A percentile compares a stretch with the other conserved stretches of the same genome.
Conservation (phyloP, 164 flowering plant genomes). For the Tetrastigma voinierianum region DNA sequence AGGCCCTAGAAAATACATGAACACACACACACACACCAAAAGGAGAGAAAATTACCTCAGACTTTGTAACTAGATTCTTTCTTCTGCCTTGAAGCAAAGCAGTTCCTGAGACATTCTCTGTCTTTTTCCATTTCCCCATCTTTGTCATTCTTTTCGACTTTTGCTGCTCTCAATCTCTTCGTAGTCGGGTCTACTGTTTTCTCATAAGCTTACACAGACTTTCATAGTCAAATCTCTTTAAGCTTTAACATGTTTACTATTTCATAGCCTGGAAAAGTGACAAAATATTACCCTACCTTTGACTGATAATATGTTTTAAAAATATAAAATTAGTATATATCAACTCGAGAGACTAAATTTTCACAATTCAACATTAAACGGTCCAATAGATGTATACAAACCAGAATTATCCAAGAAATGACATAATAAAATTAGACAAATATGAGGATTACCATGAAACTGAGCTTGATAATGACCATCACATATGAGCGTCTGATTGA, state of each 20-base stretch:
- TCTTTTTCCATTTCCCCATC: slow-evolving; percentile 50
- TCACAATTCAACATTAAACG: too few species aligned
- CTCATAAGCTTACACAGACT: slow-evolving; percentile 78
- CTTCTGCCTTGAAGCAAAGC: slow-evolving; percentile 52
- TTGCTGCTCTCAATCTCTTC: slow-evolving; percentile 74
- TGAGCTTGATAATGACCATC: not conserved
- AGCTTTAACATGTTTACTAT: slow-evolving; percentile 81
- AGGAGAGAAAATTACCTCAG: slow-evolving; percentile 54
- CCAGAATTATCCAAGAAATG: not conserved
- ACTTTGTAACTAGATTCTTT: slow-evolving; percentile 49
- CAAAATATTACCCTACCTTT: not conserved
- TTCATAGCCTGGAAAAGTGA: slow-evolving; percentile 78
- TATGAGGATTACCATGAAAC: not conserved
- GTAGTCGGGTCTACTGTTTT: slow-evolving; percentile 70
- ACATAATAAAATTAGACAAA: not conserved
- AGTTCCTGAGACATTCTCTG: slow-evolving; percentile 45
- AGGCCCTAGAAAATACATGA: not conserved
- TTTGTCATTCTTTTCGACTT: slow-evolving; percentile 56
- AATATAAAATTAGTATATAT: too few species aligned
- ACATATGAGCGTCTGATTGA: not conserved
- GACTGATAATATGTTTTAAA: too few species aligned
- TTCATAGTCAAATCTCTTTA: slow-evolving; percentile 88
- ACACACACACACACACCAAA: too few species aligned
- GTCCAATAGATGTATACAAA: not conserved
- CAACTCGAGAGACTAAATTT: too few species aligned